Evolutionary conservation across 2,329 filamentous ascomycete species (phyloP).

Genomic region (Aspergillus viridinutans): DNA sequence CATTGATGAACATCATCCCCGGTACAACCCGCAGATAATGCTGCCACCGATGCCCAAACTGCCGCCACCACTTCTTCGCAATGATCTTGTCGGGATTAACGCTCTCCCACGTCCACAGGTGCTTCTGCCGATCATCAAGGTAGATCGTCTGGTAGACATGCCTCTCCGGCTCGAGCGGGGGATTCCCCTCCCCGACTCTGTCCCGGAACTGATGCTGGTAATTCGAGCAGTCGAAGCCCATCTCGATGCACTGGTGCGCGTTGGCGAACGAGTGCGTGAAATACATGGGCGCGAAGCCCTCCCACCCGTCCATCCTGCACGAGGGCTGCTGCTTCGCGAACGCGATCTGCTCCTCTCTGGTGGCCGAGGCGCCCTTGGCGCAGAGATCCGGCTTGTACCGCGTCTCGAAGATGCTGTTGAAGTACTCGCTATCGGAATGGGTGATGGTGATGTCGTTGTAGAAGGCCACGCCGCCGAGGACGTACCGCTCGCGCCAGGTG

Average conservation of each 20-base stretch:
- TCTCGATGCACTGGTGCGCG: conserved; percentile 54
- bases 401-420: conserved; percentile 55
- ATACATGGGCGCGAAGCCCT: conserved; percentile 56
- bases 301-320: conserved; percentile 32
- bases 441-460: conserved; percentile 61
- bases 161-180: conserved; percentile 45
- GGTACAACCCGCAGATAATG: conserved; percentile 63
- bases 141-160: conserved; percentile 69
- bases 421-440: conserved; percentile 55
- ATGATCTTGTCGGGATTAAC: conserved; percentile 57
- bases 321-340: conserved; percentile 42
- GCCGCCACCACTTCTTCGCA: conserved; percentile 59
- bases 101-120: conserved; percentile 55
- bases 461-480: conserved; percentile 67
- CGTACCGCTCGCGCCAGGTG: conserved; percentile 58
- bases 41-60: conserved; percentile 58
- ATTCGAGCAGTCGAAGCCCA: conserved; percentile 70
- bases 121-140: conserved; percentile 53
- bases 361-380: conserved; percentile 42
- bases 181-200: conserved; percentile 22
- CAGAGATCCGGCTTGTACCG: conserved; percentile 50
- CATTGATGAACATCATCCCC: conserved; percentile 68
- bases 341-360: conserved; percentile 42
- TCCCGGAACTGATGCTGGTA: conserved; percentile 68
- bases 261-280: conserved; percentile 54